phyloP scores from a whole-genome alignment of 1,284 basidiomycete species.

The Porodaedalea pini region DNA sequence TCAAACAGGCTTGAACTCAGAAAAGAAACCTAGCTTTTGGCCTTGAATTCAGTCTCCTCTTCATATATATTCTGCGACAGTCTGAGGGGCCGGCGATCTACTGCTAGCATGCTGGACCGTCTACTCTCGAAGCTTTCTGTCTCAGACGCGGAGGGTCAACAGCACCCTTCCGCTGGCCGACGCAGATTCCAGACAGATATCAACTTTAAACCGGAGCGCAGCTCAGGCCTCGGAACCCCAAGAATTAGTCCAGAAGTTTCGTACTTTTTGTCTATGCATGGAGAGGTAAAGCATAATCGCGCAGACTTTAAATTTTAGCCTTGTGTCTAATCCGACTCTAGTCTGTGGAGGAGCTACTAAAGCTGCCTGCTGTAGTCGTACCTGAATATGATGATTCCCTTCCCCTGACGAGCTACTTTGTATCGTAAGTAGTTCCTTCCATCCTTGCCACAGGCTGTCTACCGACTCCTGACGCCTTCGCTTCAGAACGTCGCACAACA shows the following conservation, averaged over 20 bases:
- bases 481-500: constrained; percentile 59
- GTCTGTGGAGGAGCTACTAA: constrained; percentile 36
- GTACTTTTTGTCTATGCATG: constrained; percentile 24
- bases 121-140: not conserved
- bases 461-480: too few relatives aligned
- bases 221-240: constrained; percentile 7
- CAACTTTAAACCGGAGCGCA: constrained; percentile 23
- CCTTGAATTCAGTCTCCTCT: too few relatives aligned
- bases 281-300: constrained; percentile 21
- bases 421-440: constrained; percentile 43
- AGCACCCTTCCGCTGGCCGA: not conserved
- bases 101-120: not conserved
- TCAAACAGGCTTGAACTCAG: too few relatives aligned
- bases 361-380: constrained; percentile 35
- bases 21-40: too few relatives aligned
- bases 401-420: constrained; percentile 52
- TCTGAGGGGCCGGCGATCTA: too few relatives aligned
- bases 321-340: constrained; percentile 21
- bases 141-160: too few relatives aligned
- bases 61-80: too few relatives aligned
- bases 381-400: constrained; percentile 39
- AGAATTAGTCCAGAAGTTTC: constrained; percentile 26
- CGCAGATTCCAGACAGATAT: constrained; percentile 23
- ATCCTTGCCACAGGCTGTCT: not conserved
- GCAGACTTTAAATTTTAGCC: not conserved